Evolutionary conservation across 495 filamentous ascomycete genomes (phyloP), one percentile per base, ranked within the genome.

Genomic region (Chaetomium cochliodes): DNA sequence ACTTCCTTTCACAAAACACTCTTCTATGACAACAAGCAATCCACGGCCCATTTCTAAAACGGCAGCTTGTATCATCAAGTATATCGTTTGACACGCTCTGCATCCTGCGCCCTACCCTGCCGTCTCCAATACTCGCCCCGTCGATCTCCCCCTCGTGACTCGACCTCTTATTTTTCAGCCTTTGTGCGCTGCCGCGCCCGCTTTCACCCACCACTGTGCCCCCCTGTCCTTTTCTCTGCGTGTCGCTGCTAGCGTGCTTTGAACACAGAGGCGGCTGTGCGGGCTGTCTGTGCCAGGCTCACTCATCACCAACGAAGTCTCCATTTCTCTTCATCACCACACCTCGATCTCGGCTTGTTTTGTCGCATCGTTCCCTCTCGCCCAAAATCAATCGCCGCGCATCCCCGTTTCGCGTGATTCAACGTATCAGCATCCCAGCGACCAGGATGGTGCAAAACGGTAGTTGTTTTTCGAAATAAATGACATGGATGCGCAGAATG

Each of bases 401-500:
- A 56, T 20, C 60, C 51, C 51, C 67, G 42, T 37, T 62, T 41
- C 52, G 22, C 59, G 15, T 54, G 58, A 63, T 65, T 62, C 60
- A 60, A 68, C 62, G 22, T 58, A 67, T 69, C 72, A 72, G 64
- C 71, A 74, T 64, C 73, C 67, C 71, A 77, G 77, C 75, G 75
- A 78, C 78, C 80, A 83, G 77, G 76, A 83, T 83, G 80, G 75
- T 83, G 80, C 72, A 81, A 72, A 77, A 75, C 78, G 76, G 77
- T 69, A 57, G 70, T 71, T 69, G 72, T 69, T 77, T 68, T 73
- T 74, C 70, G 72, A 81, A 81, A 79, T 80, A 80, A 80, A 81
- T 83, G 80, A 80, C 77, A 83, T 83, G 80, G 80, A 83, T 82
- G 80, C 80, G 80, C 80, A 81, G 77, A 83, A 83, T 83, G 80